Conservation (phyloP, 805 yeast species). For the Lachancea quebecensis region DNA sequence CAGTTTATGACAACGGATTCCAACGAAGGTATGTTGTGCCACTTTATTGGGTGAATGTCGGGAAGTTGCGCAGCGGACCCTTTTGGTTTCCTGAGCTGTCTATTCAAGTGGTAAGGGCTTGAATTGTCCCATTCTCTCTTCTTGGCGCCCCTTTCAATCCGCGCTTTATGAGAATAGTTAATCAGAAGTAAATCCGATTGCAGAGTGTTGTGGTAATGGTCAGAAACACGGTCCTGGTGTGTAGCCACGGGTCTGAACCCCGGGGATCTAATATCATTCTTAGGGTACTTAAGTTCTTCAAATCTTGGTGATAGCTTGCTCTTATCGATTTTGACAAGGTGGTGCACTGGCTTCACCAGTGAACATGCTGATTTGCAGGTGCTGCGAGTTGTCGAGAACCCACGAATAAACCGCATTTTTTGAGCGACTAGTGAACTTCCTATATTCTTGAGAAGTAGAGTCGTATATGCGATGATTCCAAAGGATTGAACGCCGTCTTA, state of each 20-base stretch:
- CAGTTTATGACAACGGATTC: conserved; percentile 66
- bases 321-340: conserved; percentile 70
- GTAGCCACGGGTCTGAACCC: conserved; percentile 67
- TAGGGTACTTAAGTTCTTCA: conserved; percentile 57
- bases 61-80: conserved; percentile 73
- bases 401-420: conserved; percentile 9
- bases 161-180: conserved; percentile 62
- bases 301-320: conserved; percentile 67
- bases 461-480: too few relatives aligned
- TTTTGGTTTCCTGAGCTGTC: conserved; percentile 67
- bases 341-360: conserved; percentile 87
- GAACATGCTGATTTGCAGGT: conserved; percentile 52
- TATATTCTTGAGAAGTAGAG: too few relatives aligned
- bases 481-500: too few relatives aligned
- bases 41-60: conserved; percentile 60
- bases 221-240: conserved; percentile 72
- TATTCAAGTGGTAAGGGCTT: conserved; percentile 83
- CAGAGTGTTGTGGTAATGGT: conserved; percentile 68
- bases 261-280: conserved; percentile 73
- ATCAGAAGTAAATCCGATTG: conserved; percentile 73
- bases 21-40: conserved; percentile 66
- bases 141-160: conserved; percentile 53
- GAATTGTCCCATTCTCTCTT: conserved; percentile 79
- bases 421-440: too few relatives aligned
- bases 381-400: conserved; percentile 29